Percentiles rank a stretch among this genome's conserved stretches.
phyloP scores from a whole-genome alignment of 2,329 filamentous ascomycete genomes.

The Clarireedia homoeocarpa region DNA sequence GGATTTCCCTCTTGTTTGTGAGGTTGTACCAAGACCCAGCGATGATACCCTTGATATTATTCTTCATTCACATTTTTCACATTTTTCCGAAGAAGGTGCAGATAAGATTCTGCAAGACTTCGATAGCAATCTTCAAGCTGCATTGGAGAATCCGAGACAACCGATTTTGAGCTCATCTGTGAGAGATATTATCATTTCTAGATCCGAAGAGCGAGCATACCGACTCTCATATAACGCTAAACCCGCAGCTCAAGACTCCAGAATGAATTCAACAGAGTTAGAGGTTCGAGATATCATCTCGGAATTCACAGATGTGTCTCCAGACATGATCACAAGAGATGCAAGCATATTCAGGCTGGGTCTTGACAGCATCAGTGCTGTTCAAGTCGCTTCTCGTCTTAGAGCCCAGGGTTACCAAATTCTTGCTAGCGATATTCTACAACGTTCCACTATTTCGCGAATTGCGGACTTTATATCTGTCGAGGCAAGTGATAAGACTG shows the following conservation, averaged over 20 bases:
- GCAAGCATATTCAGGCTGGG: slow-evolving; percentile 84
- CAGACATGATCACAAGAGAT: slow-evolving; percentile 43
- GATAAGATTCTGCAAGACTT: slow-evolving; percentile 18
- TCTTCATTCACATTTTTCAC: slow-evolving; percentile 53
- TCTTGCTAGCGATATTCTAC: slow-evolving; percentile 67
- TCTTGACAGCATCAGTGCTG: slow-evolving; percentile 81
- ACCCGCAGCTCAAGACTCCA: background rate
- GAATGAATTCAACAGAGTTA: slow-evolving; percentile 30
- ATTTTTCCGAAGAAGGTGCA: slow-evolving; percentile 20
- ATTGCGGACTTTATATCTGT: slow-evolving; percentile 8
- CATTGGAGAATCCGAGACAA: slow-evolving; percentile 23
- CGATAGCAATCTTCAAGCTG: slow-evolving; percentile 16
- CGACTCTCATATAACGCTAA: background rate
- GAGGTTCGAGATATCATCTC: slow-evolving; percentile 36
- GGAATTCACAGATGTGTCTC: slow-evolving; percentile 46
- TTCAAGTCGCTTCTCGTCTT: slow-evolving; percentile 65
- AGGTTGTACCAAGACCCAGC: slow-evolving; percentile 52
- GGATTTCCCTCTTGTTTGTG: slow-evolving; percentile 72
- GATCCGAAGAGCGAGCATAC: slow-evolving; percentile 3
- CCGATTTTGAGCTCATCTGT: slow-evolving; percentile 20
- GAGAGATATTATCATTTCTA: slow-evolving; percentile 18
- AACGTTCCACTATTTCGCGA: slow-evolving; percentile 42
- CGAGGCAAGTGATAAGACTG: background rate
- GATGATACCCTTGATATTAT: slow-evolving; percentile 48
- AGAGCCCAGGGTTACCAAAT: slow-evolving; percentile 50